Percentiles rank a stretch among this genome's conserved stretches.
phyloP scores from a whole-genome alignment of 495 filamentous ascomycete species.

The Tuber umbilicatum region DNA sequence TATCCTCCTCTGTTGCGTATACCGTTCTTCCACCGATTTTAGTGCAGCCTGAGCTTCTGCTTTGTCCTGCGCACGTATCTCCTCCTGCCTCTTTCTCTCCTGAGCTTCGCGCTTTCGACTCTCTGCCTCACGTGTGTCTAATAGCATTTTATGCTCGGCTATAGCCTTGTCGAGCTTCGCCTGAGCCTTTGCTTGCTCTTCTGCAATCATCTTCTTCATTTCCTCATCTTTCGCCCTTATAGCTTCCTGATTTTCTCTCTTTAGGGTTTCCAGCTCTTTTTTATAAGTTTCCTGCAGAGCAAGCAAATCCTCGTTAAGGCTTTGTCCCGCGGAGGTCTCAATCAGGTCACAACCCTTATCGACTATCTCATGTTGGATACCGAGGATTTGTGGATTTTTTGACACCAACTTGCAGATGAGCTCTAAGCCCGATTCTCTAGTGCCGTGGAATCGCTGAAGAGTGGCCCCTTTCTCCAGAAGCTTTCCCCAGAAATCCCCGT shows the following conservation, averaged over 20 bases:
- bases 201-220: background rate
- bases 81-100: no score
- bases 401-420: constrained; percentile 32
- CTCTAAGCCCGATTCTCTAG: constrained; percentile 39
- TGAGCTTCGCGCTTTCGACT: no score
- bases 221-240: background rate
- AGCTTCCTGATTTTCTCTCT: background rate
- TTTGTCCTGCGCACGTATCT: no score
- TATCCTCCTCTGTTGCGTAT: no score
- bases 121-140: no score
- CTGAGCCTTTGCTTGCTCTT: background rate
- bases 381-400: constrained; percentile 27
- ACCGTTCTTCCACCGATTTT: no score
- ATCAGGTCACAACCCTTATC: constrained; percentile 37
- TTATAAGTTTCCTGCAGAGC: constrained; percentile 14
- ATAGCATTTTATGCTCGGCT: background rate
- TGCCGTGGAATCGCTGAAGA: constrained; percentile 39
- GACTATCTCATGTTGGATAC: constrained; percentile 46
- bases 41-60: no score
- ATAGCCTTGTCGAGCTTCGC: background rate
- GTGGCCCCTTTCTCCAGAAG: no score
- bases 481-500: constrained; percentile 44
- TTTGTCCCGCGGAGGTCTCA: constrained; percentile 43
- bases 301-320: constrained; percentile 39
- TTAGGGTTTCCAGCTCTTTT: background rate